Evolutionary conservation across 2,329 filamentous ascomycete genomes (phyloP), one percentile per base, ranked within the genome.

Genomic region (Microsporum audouinii): DNA sequence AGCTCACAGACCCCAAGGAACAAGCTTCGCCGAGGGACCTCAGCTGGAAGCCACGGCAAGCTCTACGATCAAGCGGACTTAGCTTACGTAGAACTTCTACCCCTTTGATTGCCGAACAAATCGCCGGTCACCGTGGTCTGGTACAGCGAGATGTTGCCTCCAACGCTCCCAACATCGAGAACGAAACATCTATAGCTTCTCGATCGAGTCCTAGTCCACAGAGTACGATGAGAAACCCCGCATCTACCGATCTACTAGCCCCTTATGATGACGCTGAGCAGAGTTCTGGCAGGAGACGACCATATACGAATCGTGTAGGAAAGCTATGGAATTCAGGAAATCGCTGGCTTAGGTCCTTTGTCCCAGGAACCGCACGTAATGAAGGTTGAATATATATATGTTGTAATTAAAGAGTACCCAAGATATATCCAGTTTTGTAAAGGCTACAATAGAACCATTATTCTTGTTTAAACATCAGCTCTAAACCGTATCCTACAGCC

Each of bases 131-230:
- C 23, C 17, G 39, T 23, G 38, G 56, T 14, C 12, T 38, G 12
- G 56, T 38, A 38, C 41, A 39, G 41, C 56, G 60, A 36, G 55
- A 58, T 39, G 60, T 58, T 17, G 27, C 53, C 14, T 38, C 10
- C 43, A 53, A 39, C 14, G 5, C 38, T 39, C 1, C 34, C 10
- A 10, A 36, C 34, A 10, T 36, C 34, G 38, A 2, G 8, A 12
- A 12, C 8, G 38, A 39, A 39, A 39, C 8, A 39, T 12, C 38
- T 39, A 14, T 33, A 39, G 38, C 38, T 10, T 12, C 38, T 39
- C 38, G 3, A 12, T 12, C 8, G 8, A 12, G 14, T 39, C 8
- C 3, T 12, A 3, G 14, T 39, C 38, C 38, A 10, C 38, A 39
- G 14, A 39, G 8, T 39, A 39, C 8, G 38, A 12, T 12, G 38